Base-by-base conservation (phyloP, 345 rosid genomes). In the Pistacia vera region DNA sequence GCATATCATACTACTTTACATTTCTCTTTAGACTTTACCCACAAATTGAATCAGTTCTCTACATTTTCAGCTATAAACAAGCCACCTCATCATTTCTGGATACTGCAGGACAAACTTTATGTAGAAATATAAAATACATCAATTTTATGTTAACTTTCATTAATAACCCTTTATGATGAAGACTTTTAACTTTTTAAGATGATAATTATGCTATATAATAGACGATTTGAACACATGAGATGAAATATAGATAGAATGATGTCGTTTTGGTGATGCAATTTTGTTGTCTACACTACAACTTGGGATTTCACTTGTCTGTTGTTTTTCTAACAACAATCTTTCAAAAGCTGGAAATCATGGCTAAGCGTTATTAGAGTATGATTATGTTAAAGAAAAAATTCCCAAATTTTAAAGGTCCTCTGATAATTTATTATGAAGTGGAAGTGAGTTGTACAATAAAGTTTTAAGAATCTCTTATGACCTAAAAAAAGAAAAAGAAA, bases 21-120 rank as follows among this genome's bases (percentile, higher is more conserved):
- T 28, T 58, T 65, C 54, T 8, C 8, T 41, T 38, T 41, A 30
- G 33, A 1, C 8, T 22, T 73, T 12, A 46, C 49, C 46, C 9
- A 11, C n/a, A 64, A 52, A 36, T 58, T 58, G 66, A 20, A 58
- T 51, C 38, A 22, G 44, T 76, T 82, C 76, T 68, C 55, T 74
- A 8, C 3, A 66, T 66, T 57, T 28, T 55, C 33, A 44, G 33
- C 59, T 25, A 18, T 22, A 22, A 63, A 33, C 46, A 33, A 22
- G 41, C 2, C 20, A 10, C 22, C 3, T 17, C 62, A 36, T 25
- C 77, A 36, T 13, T 11, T 10, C 13, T 52, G 63, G 64, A 38
- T 36, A 55, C 28, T 41, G 38, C 55, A 51, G 3, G 1, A 12
- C 57, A 54, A 54, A 13, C 57, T 54, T 54, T 14, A 14, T 52